Evolutionary conservation across 1,284 basidiomycete species (phyloP), one percentile per base, ranked within the genome.

Genomic region (Stygiomarasmius scandens): DNA sequence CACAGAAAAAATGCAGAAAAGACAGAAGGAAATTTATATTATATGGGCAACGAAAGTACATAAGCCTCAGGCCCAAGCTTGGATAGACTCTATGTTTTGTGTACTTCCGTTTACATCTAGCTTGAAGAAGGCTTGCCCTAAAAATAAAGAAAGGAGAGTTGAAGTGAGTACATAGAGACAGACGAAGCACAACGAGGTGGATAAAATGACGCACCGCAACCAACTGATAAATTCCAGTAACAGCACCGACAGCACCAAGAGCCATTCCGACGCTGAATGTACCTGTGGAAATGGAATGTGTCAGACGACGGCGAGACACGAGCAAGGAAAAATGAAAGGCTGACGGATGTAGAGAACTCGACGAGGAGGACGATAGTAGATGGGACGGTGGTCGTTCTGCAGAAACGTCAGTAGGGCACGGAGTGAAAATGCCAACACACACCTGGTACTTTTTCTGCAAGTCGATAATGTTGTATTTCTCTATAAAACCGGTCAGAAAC

Each of bases 361-460:
- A 19, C 38, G 32, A 22, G 63, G 62, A 23, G 58, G 52, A 34
- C 63, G 60, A 54, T 59, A 58, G 46, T 58, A 61, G 36, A 64
- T 52, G 44, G 59, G 58, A 38, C 60, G 56, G 44, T 54, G 60
- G 29, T 58, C 58, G 36, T 60, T 61, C 63, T 68, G 45, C 22
- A 49, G 12, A 29, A 32, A 32, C 5, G 12, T n/a, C 5, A 32
- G 29, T 6, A 32, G 29, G 29, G 29, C 5, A 32, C 5, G 12
- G 19, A 44, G 11, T 12, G 14, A 45, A 34, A 52, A 16, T 11
- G 45, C 48, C 24, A 14, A 59, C 52, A 66, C 73, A 52, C 58
- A 89, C 89, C 79, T 92, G 90, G 70, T 83, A 79, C 56, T 69
- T 60, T 73, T 74, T 82, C 74, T 92, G 89, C 69, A 73, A 85